These are phyloP conservation scores for Ogataea hybrid DNA, from an alignment of 1,139 yeast species.

Conservation along the genomic window DNA sequence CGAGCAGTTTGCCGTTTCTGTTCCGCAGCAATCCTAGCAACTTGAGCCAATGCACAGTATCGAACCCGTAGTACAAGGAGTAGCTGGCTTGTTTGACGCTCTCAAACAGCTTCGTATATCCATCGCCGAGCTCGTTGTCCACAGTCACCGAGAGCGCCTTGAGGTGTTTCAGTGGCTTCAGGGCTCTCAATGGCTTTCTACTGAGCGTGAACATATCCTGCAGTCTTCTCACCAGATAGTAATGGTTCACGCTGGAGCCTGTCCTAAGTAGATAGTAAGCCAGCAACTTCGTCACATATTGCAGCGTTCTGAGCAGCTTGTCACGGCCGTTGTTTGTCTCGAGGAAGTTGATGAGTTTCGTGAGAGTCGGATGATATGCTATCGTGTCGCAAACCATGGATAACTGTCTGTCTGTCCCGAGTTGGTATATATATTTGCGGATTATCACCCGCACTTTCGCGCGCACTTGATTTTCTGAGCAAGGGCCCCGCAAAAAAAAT, in stretches of 20 bases:
- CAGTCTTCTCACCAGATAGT: constrained; percentile 35
- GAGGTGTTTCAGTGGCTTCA: constrained; percentile 77
- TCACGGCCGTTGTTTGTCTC: constrained; percentile 68
- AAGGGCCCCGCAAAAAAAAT: constrained; percentile 10
- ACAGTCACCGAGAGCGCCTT: constrained; percentile 66
- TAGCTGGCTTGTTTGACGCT: constrained; percentile 70
- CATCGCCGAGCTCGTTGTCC: constrained; percentile 72
- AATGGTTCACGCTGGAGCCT: constrained; percentile 53
- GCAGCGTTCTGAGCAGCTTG: constrained; percentile 75
- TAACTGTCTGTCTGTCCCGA: neutral
- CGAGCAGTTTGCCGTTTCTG: constrained; percentile 24
- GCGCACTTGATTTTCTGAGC: neutral
- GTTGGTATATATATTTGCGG: constrained; percentile 1
- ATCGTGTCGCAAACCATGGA: constrained; percentile 61
- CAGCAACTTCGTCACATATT: constrained; percentile 76
- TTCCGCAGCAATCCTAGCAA: constrained; percentile 36
- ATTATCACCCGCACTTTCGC: constrained; percentile 8
- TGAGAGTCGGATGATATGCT: constrained; percentile 72
- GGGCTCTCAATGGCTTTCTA: constrained; percentile 81
- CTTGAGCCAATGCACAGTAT: constrained; percentile 70
- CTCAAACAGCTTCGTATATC: constrained; percentile 51
- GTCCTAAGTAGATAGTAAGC: constrained; percentile 60
- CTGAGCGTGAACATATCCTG: constrained; percentile 56
- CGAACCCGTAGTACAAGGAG: constrained; percentile 73
- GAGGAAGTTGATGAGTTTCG: constrained; percentile 60